phyloP scores from a whole-genome alignment of 305 asterid genomes.

The Fraxinus nigra region DNA sequence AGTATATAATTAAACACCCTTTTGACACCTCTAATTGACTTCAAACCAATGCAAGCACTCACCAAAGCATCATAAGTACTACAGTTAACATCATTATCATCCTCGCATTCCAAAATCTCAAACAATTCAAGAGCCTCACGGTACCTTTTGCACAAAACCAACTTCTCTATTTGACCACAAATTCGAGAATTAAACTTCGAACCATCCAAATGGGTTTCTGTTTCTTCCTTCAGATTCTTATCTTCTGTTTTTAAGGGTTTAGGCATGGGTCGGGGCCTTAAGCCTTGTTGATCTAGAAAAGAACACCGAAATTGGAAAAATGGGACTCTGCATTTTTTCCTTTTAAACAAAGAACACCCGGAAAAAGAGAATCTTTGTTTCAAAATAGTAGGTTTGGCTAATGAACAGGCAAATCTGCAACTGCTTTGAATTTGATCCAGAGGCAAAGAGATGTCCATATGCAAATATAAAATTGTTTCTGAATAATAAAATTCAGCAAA shows the following conservation, averaged over 20 bases:
- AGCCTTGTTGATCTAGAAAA: conserved; percentile 37
- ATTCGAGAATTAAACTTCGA: conserved; percentile 34
- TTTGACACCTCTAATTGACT: conserved; percentile 65
- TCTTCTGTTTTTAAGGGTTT: conserved; percentile 29
- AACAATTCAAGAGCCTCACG: conserved; percentile 69
- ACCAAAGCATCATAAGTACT: conserved; percentile 68
- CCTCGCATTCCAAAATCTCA: conserved; percentile 59
- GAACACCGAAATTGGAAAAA: conserved; percentile 41
- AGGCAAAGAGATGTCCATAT: conserved; percentile 51
- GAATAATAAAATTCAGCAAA: conserved; percentile 12
- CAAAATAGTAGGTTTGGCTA: conserved; percentile 29
- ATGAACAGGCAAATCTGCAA: conserved; percentile 38
- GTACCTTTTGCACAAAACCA: conserved; percentile 57
- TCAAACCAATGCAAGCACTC: conserved; percentile 63
- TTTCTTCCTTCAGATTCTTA: conserved; percentile 11
- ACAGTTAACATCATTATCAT: conserved; percentile 29
- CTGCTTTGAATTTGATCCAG: conserved; percentile 48
- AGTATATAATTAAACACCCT: conserved; percentile 50
- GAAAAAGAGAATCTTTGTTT: conserved; percentile 24
- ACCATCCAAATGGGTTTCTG: conserved; percentile 21
- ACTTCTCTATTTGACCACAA: conserved; percentile 65
- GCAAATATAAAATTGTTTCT: conserved; percentile 1
- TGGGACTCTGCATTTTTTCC: conserved; percentile 27
- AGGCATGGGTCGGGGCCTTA: conserved; percentile 51
- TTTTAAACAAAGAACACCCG: conserved; percentile 25